Conservation (phyloP, 108 stramenopile genomes). For the Fragilaria crotonensis region DNA sequence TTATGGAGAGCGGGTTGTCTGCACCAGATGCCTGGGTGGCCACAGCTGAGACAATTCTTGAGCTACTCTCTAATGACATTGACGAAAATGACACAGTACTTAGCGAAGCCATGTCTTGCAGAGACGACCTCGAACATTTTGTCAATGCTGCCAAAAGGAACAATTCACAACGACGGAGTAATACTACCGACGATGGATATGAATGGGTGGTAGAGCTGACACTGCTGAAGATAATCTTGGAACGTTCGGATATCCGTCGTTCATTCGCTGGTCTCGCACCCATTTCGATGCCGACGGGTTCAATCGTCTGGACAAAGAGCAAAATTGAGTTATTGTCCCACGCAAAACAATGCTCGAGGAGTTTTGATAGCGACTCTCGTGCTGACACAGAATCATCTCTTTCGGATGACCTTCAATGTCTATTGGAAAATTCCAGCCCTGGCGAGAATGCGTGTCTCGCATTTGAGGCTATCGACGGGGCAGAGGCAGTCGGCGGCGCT, state of each 20-base stretch:
- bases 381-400: no score
- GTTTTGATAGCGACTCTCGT: no score
- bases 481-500: no score
- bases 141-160: background rate
- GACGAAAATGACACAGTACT: background rate
- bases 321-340: no score
- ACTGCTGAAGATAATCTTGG: constrained; percentile 31
- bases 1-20: background rate
- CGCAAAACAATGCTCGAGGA: no score
- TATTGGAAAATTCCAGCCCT: no score
- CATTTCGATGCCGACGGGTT: background rate
- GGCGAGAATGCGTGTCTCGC: no score
- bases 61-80: background rate
- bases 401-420: no score
- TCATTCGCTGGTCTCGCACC: constrained; percentile 23
- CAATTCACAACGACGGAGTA: background rate
- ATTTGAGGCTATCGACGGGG: no score
- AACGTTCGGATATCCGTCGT: constrained; percentile 25
- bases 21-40: background rate
- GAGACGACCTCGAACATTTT: background rate
- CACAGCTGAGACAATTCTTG: background rate
- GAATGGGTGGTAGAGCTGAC: constrained; percentile 49
- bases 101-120: background rate
- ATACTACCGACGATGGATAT: constrained; percentile 2
- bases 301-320: background rate